phyloP scores from a whole-genome alignment of 352 stramenopile genomes.

The Pythium monospermum region DNA sequence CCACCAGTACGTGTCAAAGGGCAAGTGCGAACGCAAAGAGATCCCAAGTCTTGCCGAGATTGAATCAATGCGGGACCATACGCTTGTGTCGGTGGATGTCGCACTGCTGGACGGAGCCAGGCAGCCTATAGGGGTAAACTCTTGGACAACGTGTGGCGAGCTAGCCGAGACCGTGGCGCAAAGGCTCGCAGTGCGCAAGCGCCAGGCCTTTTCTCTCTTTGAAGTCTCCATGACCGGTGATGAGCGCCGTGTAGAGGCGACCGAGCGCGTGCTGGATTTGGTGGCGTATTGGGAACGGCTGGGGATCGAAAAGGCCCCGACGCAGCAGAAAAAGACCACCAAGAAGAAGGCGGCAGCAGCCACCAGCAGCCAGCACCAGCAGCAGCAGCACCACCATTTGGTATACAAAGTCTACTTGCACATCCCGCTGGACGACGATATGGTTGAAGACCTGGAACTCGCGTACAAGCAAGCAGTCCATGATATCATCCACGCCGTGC shows the following conservation, averaged over 20 bases:
- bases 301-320: conserved; percentile 31
- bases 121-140: conserved; percentile 38
- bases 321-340: conserved; percentile 26
- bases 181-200: conserved; percentile 38
- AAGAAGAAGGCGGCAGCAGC: neutral
- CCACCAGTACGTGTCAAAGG: conserved; percentile 23
- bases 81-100: conserved; percentile 36
- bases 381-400: conserved; percentile 27
- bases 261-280: conserved; percentile 70
- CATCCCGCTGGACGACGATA: conserved; percentile 56
- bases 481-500: conserved; percentile 48
- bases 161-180: conserved; percentile 29
- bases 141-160: conserved; percentile 61
- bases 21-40: conserved; percentile 51
- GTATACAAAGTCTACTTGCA: conserved; percentile 75
- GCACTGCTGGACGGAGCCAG: conserved; percentile 40
- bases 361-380: neutral
- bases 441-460: conserved; percentile 46
- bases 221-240: conserved; percentile 42
- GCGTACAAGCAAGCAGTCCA: conserved; percentile 74
- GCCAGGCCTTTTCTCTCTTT: conserved; percentile 56
- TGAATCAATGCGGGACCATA: conserved; percentile 41
- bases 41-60: conserved; percentile 56
- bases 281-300: conserved; percentile 72
- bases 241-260: conserved; percentile 48